Conservation (phyloP, 2,329 filamentous ascomycete genomes). For the Colletotrichum camelliae region DNA sequence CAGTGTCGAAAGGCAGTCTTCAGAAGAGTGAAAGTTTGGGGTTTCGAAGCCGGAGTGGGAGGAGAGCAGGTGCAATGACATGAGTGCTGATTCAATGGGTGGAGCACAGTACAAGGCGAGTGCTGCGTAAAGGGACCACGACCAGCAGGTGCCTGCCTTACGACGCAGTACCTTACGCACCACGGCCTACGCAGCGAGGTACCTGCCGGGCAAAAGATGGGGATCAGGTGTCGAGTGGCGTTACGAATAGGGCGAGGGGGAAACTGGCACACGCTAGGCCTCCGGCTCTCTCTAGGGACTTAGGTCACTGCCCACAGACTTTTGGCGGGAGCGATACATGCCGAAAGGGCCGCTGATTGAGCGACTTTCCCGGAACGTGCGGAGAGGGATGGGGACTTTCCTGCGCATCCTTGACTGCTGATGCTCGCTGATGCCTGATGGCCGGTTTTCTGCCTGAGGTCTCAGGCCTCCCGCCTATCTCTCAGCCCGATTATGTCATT, state of each 20-base stretch:
- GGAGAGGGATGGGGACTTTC: constrained; percentile 2
- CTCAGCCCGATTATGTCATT: constrained; percentile 11
- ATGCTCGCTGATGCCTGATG: not conserved
- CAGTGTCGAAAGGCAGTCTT: not conserved
- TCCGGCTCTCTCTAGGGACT: not conserved
- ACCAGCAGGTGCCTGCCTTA: not conserved
- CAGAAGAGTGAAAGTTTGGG: not conserved
- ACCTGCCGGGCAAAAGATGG: not conserved
- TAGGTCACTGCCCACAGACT: not conserved
- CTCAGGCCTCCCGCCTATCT: not conserved
- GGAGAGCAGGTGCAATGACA: constrained; percentile 11
- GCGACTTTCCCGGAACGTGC: constrained; percentile 12
- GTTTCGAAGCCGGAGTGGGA: not conserved
- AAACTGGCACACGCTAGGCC: not conserved
- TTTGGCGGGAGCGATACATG: not conserved
- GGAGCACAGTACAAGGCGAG: not conserved
- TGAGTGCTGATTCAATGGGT: constrained; percentile 5
- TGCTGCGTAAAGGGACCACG: not conserved
- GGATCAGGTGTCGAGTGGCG: constrained; percentile 11
- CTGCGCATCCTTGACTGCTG: not conserved
- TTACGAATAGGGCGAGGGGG: not conserved
- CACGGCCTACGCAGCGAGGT: not conserved
- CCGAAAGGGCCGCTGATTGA: not conserved
- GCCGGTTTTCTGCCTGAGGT: not conserved
- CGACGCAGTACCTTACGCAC: not conserved